Base-by-base conservation (phyloP, 2,329 filamentous ascomycete species). In the Sordariomycetes sp. region DNA sequence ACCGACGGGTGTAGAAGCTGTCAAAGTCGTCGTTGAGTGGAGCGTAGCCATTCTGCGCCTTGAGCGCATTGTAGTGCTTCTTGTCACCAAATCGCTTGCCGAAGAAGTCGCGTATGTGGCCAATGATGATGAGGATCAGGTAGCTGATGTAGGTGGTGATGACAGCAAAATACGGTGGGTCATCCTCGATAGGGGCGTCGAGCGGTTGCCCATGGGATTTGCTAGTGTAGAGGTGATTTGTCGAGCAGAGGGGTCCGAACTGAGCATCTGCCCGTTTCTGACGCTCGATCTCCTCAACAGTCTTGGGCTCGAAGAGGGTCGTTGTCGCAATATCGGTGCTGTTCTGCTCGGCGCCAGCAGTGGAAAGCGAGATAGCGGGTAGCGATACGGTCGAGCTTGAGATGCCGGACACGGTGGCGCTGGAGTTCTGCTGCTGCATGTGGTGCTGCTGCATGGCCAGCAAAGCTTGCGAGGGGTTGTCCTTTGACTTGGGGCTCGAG, bases 101-200 rank as follows among this genome's bases (percentile, higher is more conserved):
- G 55, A 98, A 96, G 63, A 95, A 96, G 58, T 98, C 92, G 54
- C 90, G 80, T 40, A 95, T 79, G 55, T 98, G 92, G 37, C 92
- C 92, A 44, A 95, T 88, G 44, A 92, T 78, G 55, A 98, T 96
- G 49, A 98, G 75, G 46, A 96, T 80, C 43, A 98, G 73, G 60
- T 98, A 98, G 63, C 87, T 95, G 61, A 98, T 86, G 68, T 98
- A 98, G 50, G 92, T 98, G 23, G 92, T 96, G 47, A 98, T 74
- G 50, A 98, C 77, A 63, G 85, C 95, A 69, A 88, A 96, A 65
- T 95, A 96, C 14, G 90, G 86, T 27, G 92, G 90, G 58, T 95
- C 90, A 53, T 98, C 92, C 55, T 94, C 86, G 39, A 96, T 68
- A 5, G 90, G 88, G 24, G 86, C 75, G 30, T 79, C 78, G 38